phyloP scores from a whole-genome alignment of 371 early-diverging fungal genomes.

The Umbelopsis sp. region DNA sequence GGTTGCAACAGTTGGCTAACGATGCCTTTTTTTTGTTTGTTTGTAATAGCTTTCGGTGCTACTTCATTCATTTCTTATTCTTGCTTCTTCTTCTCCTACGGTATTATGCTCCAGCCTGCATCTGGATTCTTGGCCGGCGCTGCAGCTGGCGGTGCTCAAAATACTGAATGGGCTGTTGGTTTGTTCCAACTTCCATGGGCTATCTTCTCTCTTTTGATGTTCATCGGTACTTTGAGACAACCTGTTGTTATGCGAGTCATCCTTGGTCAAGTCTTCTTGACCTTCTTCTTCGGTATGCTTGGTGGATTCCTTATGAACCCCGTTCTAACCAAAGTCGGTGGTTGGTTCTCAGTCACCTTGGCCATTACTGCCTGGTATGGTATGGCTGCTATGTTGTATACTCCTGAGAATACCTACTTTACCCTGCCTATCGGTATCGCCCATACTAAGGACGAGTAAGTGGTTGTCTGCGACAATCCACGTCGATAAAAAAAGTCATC shows the following conservation, averaged over 20 bases:
- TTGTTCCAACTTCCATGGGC: conserved; percentile 39
- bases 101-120: conserved; percentile 41
- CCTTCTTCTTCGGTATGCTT: conserved; percentile 40
- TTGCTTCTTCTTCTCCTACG: conserved; percentile 46
- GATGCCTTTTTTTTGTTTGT: not conserved
- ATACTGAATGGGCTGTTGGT: conserved; percentile 34
- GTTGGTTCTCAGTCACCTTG: conserved; percentile 43
- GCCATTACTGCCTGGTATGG: conserved; percentile 42
- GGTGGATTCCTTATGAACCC: conserved; percentile 30
- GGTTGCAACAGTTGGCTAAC: not conserved
- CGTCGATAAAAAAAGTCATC: not conserved
- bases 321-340: conserved; percentile 30
- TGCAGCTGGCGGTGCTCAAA: conserved; percentile 27
- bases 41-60: conserved; percentile 31
- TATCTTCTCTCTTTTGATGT: conserved; percentile 37
- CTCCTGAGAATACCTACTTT: conserved; percentile 36
- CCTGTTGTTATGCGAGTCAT: conserved; percentile 36
- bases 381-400: conserved; percentile 36
- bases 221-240: conserved; percentile 42
- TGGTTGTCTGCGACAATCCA: not conserved
- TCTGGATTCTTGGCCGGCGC: conserved; percentile 36
- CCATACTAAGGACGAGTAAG: not conserved
- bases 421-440: conserved; percentile 29
- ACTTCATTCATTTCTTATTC: conserved; percentile 42
- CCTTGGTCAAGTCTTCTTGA: conserved; percentile 42